Evolutionary conservation across 768 basidiomycete species (phyloP).

Genomic region (Mycena latifolia): DNA sequence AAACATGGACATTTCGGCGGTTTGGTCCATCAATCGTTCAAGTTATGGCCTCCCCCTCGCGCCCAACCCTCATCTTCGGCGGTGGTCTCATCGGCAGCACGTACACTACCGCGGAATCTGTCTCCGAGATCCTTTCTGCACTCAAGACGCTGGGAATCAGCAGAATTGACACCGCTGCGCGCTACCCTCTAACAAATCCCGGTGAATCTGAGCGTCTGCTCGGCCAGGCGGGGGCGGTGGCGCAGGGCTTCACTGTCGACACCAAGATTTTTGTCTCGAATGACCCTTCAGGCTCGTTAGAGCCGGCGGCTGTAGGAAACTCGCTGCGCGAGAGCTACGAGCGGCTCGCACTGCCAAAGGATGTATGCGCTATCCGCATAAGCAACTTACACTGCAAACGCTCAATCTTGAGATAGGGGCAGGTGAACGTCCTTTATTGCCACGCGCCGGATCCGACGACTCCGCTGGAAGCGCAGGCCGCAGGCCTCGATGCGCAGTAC

Average conservation of each 20-base stretch:
- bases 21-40: too few species aligned
- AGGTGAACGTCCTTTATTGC: slow-evolving; percentile 6
- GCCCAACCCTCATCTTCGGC: not conserved
- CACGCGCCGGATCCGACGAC: not conserved
- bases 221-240: not conserved
- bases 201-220: not conserved
- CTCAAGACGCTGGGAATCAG: not conserved
- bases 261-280: not conserved
- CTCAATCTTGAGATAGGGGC: not conserved
- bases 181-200: not conserved
- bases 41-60: too few species aligned
- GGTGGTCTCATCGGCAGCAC: not conserved
- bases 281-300: not conserved
- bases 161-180: slow-evolving; percentile 5
- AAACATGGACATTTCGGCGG: too few species aligned
- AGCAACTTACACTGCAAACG: not conserved
- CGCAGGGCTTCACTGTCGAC: not conserved
- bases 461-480: slow-evolving; percentile 7
- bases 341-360: not conserved
- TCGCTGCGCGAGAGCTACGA: not conserved
- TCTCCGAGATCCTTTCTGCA: not conserved
- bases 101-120: not conserved
- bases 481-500: not conserved
- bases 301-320: not conserved
- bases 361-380: not conserved